Conservation (phyloP, 495 filamentous ascomycete species). For the Chaetomium tenue region DNA sequence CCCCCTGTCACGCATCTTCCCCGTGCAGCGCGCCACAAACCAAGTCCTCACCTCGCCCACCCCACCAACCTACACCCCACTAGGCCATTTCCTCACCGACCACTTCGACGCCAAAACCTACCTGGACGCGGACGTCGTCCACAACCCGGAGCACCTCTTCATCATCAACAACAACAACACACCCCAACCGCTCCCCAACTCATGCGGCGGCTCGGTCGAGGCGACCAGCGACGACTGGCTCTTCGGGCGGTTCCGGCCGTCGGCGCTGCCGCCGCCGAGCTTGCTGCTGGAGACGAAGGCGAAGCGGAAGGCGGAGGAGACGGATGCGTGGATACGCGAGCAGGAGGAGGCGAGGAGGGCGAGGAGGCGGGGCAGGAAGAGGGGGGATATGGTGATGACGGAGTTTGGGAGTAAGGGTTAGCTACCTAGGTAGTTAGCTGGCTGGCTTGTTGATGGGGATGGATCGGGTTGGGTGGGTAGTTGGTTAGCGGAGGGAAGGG, state of each 20-base stretch:
- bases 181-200: background rate
- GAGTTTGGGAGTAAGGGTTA: background rate
- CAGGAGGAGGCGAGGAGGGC: background rate
- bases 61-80: background rate
- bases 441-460: no score
- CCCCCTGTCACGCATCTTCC: background rate
- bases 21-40: background rate
- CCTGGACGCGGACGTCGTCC: background rate
- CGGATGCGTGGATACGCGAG: background rate
- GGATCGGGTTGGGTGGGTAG: no score
- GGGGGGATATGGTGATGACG: background rate
- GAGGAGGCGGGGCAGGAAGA: background rate
- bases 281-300: constrained; percentile 1
- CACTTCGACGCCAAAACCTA: constrained; percentile 7
- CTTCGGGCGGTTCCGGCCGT: background rate
- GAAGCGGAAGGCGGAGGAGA: constrained; percentile 1
- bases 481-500: no score
- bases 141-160: background rate
- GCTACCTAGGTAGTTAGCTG: no score
- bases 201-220: background rate
- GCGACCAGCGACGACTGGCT: background rate
- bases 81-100: background rate
- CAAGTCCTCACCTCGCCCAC: background rate
- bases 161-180: no score
- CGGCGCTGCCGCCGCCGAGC: background rate